Conservation (phyloP, 768 basidiomycete species). For the Russula dissimulans region DNA sequence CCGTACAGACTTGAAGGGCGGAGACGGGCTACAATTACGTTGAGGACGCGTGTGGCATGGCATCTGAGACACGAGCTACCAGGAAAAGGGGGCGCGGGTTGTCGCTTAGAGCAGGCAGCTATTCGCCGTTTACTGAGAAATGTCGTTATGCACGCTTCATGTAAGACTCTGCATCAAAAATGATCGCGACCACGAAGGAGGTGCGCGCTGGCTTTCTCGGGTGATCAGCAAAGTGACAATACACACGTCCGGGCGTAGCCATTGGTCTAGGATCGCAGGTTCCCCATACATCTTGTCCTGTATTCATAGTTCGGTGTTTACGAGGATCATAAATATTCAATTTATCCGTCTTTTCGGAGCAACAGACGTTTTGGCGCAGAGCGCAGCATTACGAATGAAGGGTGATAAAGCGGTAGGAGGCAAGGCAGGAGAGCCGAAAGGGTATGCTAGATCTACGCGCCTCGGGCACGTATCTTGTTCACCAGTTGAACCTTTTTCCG, state of each 20-base stretch:
- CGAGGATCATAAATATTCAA: constrained; percentile 1
- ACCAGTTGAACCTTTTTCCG: constrained; percentile 77
- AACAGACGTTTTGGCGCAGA: neutral
- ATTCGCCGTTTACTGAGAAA: constrained; percentile 8
- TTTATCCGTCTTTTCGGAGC: neutral
- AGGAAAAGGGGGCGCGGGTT: constrained; percentile 1
- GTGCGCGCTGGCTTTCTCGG: constrained; percentile 11
- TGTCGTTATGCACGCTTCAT: constrained; percentile 11
- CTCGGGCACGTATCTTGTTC: constrained; percentile 65
- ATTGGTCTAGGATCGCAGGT: neutral
- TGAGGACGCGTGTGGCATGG: constrained; percentile 8
- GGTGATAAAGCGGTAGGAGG: neutral
- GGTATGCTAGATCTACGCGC: constrained; percentile 38
- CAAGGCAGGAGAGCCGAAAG: neutral
- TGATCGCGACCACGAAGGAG: constrained; percentile 17
- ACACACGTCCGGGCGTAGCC: neutral
- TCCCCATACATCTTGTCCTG: neutral
- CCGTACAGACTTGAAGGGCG: neutral
- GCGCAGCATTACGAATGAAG: constrained; percentile 8
- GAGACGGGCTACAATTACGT: constrained; percentile 9
- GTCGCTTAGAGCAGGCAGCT: constrained; percentile 10
- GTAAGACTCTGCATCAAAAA: constrained; percentile 9
- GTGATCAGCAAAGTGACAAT: constrained; percentile 10
- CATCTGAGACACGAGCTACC: neutral
- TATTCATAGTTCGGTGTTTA: constrained; percentile 1